Evolutionary conservation across 1,284 basidiomycete species (phyloP), one percentile per base, ranked within the genome.

Genomic region (Neonothopanus nambi): DNA sequence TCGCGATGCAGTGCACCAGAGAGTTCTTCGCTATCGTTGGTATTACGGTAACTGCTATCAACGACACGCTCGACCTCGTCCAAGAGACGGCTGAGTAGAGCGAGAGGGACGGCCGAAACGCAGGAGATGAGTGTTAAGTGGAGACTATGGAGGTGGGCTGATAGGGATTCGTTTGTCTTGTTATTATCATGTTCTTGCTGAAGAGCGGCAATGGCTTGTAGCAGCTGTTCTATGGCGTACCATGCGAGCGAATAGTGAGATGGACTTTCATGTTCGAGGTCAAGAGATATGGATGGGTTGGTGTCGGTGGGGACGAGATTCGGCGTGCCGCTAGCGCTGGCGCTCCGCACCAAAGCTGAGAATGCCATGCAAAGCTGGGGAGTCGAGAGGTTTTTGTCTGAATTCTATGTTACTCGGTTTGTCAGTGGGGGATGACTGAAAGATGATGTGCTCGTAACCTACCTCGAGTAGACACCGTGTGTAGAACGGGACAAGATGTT

Each of bases 401-500:
- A 85, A 65, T 89, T 90, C 88, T 91, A 60, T 41, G 48, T 21
- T 47, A 7, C 8, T 51, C 15, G 21, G 15, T 5, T 3, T 20
- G 17, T n/a, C 35, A n/a, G 33, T 42, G 30, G 28, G 43, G 36
- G 33, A n/a, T n/a, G n/a, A n/a, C n/a, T n/a, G 23, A 36, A 30
- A 30, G 6, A 51, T 48, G 30, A 13, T 13, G 8, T 11, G 30
- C 13, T 3, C 30, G 8, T 3, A 42, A 63, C 76, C 59, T 59
- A 87, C 88, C 71, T 88, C 80, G 43, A 90, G 75, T 28, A 91
- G 68, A 65, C 80, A 85, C 39, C 72, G 68, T 2, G 78, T 73
- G 63, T 91, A 91, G 61, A 84, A 87, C 0, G 87, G 87, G 2
- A 89, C 75, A 59, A 87, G 72, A 52, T 75, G 75, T 61, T 77